phyloP scores from a whole-genome alignment of 345 rosid species.

The Anacardium occidentale region DNA sequence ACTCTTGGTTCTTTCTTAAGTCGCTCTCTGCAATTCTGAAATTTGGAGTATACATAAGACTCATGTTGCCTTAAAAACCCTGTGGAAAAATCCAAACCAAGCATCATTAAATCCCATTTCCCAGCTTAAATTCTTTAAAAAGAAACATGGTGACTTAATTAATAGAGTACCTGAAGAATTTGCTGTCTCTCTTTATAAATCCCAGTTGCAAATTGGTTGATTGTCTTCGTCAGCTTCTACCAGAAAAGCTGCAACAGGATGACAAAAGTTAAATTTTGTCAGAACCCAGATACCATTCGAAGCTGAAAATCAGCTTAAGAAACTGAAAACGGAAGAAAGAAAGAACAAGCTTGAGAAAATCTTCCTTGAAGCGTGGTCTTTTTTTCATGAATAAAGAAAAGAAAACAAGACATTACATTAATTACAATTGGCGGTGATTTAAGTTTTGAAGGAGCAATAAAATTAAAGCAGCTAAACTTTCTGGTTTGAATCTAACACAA shows the following conservation, averaged over 20 bases:
- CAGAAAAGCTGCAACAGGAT: background rate
- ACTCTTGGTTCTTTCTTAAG: slow-evolving; percentile 35
- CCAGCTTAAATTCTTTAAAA: background rate
- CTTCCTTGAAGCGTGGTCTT: too few relatives aligned
- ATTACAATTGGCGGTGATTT: too few relatives aligned
- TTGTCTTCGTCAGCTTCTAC: too few relatives aligned
- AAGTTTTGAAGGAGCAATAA: too few relatives aligned
- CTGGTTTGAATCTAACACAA: slow-evolving; percentile 16
- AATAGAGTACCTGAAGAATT: too few relatives aligned
- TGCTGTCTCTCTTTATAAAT: too few relatives aligned
- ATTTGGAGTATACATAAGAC: slow-evolving; percentile 35
- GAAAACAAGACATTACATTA: too few relatives aligned
- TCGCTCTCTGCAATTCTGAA: slow-evolving; percentile 39
- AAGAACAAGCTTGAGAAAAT: slow-evolving; percentile 3
- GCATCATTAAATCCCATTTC: background rate
- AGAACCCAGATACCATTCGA: slow-evolving; percentile 3
- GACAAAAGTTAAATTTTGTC: background rate
- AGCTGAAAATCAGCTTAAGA: background rate
- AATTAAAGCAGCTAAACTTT: slow-evolving; percentile 12
- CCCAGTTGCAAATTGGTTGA: too few relatives aligned
- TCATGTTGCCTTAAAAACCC: slow-evolving; percentile 29
- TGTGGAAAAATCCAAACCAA: slow-evolving; percentile 18
- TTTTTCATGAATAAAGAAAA: too few relatives aligned
- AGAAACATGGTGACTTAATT: background rate
- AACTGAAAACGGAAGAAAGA: background rate